phyloP scores from a whole-genome alignment of 441 rosid genomes.

The Erodium texanum region DNA sequence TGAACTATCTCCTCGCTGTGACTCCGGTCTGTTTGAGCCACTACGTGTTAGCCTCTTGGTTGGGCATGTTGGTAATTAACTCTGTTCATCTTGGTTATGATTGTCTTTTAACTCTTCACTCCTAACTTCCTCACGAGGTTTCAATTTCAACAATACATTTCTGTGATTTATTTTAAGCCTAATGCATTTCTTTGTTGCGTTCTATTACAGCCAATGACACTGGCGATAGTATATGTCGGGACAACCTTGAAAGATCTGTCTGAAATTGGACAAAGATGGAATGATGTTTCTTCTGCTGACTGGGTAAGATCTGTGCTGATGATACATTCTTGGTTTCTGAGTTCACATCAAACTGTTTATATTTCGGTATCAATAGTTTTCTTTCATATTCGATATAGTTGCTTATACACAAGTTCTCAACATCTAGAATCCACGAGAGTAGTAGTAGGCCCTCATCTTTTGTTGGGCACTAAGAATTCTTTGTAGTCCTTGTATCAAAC shows the following conservation, averaged over 20 bases:
- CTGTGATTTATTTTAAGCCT: background rate
- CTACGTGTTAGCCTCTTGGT: background rate
- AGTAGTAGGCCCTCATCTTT: background rate
- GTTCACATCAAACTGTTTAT: background rate
- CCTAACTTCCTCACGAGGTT: background rate
- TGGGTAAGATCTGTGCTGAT: background rate
- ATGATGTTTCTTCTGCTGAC: background rate
- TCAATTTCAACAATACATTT: too few species aligned
- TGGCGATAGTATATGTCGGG: slow-evolving; percentile 1
- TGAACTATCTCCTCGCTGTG: background rate
- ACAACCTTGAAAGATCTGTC: background rate
- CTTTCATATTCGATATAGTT: background rate
- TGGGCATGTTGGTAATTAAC: background rate
- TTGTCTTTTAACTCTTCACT: background rate
- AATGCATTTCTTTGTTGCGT: background rate
- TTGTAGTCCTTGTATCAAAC: too few species aligned
- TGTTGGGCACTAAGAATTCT: too few species aligned
- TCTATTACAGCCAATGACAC: background rate
- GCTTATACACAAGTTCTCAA: background rate
- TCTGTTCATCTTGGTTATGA: background rate
- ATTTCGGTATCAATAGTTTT: background rate
- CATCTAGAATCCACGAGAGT: background rate
- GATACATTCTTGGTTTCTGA: background rate
- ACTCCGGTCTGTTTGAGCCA: background rate
- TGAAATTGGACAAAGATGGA: background rate